Conservation (phyloP, 2,329 filamentous ascomycete species). For the Cladosporium sp. region DNA sequence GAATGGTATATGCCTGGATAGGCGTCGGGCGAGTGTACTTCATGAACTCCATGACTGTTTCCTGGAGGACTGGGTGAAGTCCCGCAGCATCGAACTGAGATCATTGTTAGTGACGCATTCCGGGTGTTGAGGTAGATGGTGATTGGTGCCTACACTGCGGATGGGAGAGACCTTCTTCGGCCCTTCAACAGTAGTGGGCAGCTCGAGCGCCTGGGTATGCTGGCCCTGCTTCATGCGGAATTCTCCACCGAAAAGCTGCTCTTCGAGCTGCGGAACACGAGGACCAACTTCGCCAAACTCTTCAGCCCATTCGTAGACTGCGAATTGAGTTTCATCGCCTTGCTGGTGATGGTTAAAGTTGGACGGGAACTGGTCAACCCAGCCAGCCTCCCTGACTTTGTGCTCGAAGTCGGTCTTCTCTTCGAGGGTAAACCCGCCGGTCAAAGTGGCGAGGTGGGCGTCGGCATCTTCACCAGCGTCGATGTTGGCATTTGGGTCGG, state of each 20-base stretch:
- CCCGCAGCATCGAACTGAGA: slow-evolving; percentile 67
- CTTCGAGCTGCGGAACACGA: slow-evolving; percentile 63
- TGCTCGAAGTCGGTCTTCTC: neutral
- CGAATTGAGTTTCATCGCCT: slow-evolving; percentile 42
- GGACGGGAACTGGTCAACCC: slow-evolving; percentile 24
- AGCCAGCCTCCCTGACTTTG: slow-evolving; percentile 23
- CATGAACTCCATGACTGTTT: slow-evolving; percentile 65
- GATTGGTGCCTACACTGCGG: slow-evolving; percentile 40
- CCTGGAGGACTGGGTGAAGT: slow-evolving; percentile 75
- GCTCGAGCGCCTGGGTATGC: slow-evolving; percentile 55
- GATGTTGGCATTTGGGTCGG: neutral
- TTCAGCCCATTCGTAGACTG: slow-evolving; percentile 76
- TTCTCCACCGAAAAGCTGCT: slow-evolving; percentile 63
- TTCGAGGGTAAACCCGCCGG: slow-evolving; percentile 8
- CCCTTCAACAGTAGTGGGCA: slow-evolving; percentile 49
- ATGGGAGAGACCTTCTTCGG: slow-evolving; percentile 45
- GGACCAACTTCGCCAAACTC: slow-evolving; percentile 84
- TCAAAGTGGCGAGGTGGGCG: neutral
- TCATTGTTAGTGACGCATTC: slow-evolving; percentile 17
- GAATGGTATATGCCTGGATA: slow-evolving; percentile 80
- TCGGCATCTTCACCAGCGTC: neutral
- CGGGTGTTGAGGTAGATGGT: slow-evolving; percentile 6
- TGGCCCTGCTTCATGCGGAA: slow-evolving; percentile 54
- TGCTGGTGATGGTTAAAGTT: slow-evolving; percentile 25
- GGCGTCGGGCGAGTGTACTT: slow-evolving; percentile 72